Base-by-base conservation (phyloP, 768 basidiomycete genomes). In the Kondoa subrosea region DNA sequence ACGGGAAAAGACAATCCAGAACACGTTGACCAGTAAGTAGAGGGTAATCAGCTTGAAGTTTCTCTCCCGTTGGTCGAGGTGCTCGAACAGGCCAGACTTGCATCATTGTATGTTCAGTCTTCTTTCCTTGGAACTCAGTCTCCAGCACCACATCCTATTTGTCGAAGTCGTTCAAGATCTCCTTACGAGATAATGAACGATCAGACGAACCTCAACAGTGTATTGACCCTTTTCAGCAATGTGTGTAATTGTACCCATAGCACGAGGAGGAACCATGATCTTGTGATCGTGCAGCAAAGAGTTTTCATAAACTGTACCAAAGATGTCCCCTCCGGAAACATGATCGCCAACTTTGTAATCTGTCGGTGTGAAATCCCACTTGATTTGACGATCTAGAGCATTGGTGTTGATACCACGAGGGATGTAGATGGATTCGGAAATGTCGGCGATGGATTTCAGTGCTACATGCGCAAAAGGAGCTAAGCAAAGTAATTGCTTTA, bases 71-170 rank as follows among this genome's bases (percentile, higher is more conserved):
- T 14, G 95, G 95, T 66, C 95, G 85, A 63, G 95, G 91, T 25
- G 93, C 95, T 75, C 95, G 89, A 70, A 99, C 95, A 72, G 95
- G 95, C 95, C 95, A 99, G 33, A 93, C 81, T 75, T 99, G 95
- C 89, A 95, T 88, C 84, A 99, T 85, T 21, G 88, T 86, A 77
- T 97, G 93, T 74, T 91, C 83, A 16, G 91, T 87, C 50, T 81
- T 86, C 80, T 91, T 91, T 72, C 93, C 95, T 71, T 97, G 85
- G 75, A 99, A 97, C 76, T 97, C 95, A 4, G 93, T 96, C 79
- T 99, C 95, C 61, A 96, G 80, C 26, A 99, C 88, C 64, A 92
- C 82, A 76, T 99, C 95, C 90, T 95, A 72, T 2, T 64, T n/a
- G n/a, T n/a, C 56, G 1, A 30, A 17, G 3, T 30, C 27, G 33